Evolutionary conservation across 371 early-diverging fungal species (phyloP).

Genomic region (Nematocida major): DNA sequence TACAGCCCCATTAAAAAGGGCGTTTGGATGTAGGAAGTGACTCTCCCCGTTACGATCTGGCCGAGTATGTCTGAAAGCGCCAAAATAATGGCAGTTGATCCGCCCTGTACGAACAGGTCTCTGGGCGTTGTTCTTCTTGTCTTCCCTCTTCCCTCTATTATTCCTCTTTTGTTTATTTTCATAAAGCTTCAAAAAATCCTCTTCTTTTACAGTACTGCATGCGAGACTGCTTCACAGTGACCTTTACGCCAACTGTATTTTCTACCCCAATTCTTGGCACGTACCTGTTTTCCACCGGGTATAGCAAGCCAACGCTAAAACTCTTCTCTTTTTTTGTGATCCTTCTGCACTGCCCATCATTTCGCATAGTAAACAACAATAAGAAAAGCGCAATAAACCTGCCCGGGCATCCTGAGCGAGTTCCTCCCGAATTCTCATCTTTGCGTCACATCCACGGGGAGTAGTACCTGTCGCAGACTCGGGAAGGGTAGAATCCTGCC

Average conservation of each 20-base stretch:
- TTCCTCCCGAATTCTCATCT: too few species aligned
- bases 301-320: background rate
- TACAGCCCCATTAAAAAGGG: conserved; percentile 1
- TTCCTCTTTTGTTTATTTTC: conserved; percentile 35
- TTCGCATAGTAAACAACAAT: background rate
- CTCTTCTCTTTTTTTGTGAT: conserved; percentile 1
- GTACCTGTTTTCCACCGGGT: conserved; percentile 44
- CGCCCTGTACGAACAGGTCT: conserved; percentile 14
- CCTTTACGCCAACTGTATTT: background rate
- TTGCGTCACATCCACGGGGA: too few species aligned
- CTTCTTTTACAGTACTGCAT: conserved; percentile 40
- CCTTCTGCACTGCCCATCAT: conserved; percentile 18
- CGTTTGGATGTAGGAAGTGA: background rate
- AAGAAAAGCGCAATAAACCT: too few species aligned
- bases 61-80: conserved; percentile 7
- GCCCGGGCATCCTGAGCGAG: too few species aligned
- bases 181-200: conserved; percentile 53
- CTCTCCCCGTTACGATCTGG: background rate
- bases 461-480: too few species aligned
- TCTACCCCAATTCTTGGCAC: background rate
- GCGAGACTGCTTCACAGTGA: conserved; percentile 1
- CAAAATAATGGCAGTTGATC: background rate
- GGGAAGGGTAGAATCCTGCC: too few species aligned
- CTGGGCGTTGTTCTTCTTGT: background rate
- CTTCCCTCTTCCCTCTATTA: conserved; percentile 25